These are phyloP conservation scores for Rubia balearica DNA, from an alignment of 305 asterid species.

Conservation along the genomic window DNA sequence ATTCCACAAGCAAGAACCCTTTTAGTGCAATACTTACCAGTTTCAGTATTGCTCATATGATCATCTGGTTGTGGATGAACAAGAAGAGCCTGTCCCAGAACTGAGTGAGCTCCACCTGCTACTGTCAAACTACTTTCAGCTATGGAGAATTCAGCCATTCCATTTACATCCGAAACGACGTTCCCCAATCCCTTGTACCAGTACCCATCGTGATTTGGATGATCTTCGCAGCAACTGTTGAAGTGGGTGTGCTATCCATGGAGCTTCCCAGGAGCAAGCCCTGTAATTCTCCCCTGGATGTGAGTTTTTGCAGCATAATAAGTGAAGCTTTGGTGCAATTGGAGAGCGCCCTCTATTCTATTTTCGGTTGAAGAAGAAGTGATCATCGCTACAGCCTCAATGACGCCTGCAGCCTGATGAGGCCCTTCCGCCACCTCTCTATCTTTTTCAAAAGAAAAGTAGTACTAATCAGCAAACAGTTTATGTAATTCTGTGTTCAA, in stretches of 20 bases:
- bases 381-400: constrained; percentile 61
- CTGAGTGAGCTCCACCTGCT: background rate
- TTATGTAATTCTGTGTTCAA: no score
- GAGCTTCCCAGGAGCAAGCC: constrained; percentile 55
- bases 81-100: background rate
- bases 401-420: background rate
- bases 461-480: background rate
- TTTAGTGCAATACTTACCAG: constrained; percentile 1
- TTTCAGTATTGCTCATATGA: background rate
- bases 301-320: constrained; percentile 29
- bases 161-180: background rate
- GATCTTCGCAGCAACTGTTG: background rate
- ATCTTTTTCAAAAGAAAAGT: background rate
- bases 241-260: constrained; percentile 67
- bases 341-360: constrained; percentile 50
- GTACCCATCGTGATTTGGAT: background rate
- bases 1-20: constrained; percentile 1
- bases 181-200: background rate
- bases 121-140: background rate
- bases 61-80: background rate
- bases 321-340: constrained; percentile 37
- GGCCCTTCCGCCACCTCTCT: background rate
- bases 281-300: constrained; percentile 54
- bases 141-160: background rate
- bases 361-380: constrained; percentile 23